Evolutionary conservation across 805 yeast species (phyloP).

Genomic region (Candida manassasensis): DNA sequence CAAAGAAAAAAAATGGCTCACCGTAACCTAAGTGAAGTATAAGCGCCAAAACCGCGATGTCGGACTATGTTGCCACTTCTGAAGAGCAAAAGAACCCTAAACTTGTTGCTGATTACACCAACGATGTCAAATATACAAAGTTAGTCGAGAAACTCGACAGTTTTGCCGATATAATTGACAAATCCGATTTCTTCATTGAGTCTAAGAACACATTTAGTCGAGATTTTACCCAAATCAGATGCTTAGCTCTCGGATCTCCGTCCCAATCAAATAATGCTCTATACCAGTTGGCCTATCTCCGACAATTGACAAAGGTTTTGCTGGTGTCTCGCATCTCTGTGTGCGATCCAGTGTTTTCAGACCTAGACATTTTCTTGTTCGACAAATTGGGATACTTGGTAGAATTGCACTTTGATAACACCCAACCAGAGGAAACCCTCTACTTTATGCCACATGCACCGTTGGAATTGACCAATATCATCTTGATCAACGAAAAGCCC

Average conservation of each 20-base stretch:
- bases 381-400: constrained; percentile 11
- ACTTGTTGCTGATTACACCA: neutral
- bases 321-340: constrained; percentile 32
- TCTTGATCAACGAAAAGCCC: constrained; percentile 33
- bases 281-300: constrained; percentile 60
- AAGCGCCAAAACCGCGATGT: too few species aligned
- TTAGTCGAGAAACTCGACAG: constrained; percentile 2
- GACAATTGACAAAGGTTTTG: constrained; percentile 31
- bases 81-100: neutral
- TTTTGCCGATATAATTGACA: constrained; percentile 11
- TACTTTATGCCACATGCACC: constrained; percentile 79
- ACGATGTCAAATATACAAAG: neutral
- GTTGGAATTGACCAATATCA: constrained; percentile 42
- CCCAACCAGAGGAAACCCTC: constrained; percentile 22
- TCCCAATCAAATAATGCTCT: constrained; percentile 53
- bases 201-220: constrained; percentile 9
- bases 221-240: constrained; percentile 40
- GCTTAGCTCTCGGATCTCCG: constrained; percentile 72
- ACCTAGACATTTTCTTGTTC: constrained; percentile 36
- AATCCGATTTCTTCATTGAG: constrained; percentile 21
- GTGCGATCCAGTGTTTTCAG: constrained; percentile 62
- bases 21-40: too few species aligned
- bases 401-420: constrained; percentile 12
- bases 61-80: neutral
- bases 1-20: too few species aligned